Conservation (phyloP, 768 basidiomycete genomes). For the Pleurotus tuoliensis region DNA sequence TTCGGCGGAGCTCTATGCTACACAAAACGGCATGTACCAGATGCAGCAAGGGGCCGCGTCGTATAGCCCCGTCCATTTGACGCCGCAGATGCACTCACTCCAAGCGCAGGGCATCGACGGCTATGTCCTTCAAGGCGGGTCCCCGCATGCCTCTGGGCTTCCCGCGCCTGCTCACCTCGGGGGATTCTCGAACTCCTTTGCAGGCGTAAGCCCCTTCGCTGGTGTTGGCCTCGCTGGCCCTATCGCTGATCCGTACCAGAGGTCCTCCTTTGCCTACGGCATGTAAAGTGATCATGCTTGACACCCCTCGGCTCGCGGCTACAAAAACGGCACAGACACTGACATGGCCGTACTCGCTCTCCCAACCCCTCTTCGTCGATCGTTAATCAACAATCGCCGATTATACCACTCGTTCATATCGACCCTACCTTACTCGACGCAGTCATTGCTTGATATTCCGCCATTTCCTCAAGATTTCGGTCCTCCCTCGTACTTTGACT, state of each 20-base stretch:
- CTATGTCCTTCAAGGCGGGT: conserved; percentile 75
- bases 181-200: conserved; percentile 56
- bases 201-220: conserved; percentile 45
- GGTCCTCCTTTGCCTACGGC: conserved; percentile 69
- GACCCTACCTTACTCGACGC: conserved; percentile 26
- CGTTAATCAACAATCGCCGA: background rate
- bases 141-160: conserved; percentile 59
- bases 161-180: conserved; percentile 50
- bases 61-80: conserved; percentile 56
- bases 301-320: no score
- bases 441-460: conserved; percentile 28
- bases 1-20: conserved; percentile 62
- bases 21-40: conserved; percentile 59
- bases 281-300: conserved; percentile 47
- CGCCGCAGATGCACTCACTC: conserved; percentile 52
- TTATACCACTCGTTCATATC: background rate
- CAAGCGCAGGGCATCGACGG: conserved; percentile 75
- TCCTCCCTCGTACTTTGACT: conserved; percentile 22
- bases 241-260: conserved; percentile 74
- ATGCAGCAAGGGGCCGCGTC: conserved; percentile 36
- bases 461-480: conserved; percentile 18
- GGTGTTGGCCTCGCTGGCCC: conserved; percentile 50
- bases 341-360: conserved; percentile 20
- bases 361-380: conserved; percentile 24
- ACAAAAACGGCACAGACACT: conserved; percentile 16